These are phyloP conservation scores for Amaranthus hypochondriacus DNA, from an alignment of 148 eudicot species.

Conservation along the genomic window DNA sequence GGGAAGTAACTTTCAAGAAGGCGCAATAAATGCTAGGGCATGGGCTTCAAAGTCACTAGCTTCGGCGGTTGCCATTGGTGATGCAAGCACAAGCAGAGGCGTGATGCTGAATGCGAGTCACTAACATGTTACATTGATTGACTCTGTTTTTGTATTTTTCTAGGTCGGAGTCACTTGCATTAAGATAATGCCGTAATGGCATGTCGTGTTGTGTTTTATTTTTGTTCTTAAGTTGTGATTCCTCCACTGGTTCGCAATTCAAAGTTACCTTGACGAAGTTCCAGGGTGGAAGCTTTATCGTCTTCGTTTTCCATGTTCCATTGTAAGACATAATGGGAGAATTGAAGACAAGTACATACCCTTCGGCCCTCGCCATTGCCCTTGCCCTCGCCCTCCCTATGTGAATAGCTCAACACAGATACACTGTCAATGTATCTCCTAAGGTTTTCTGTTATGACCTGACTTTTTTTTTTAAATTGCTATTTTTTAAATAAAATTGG, in stretches of 20 bases:
- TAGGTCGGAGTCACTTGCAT: too few relatives aligned
- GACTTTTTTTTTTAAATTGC: neutral
- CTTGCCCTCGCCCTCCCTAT: slow-evolving; percentile 8
- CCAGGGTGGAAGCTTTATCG: slow-evolving; percentile 12
- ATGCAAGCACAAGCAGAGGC: slow-evolving; percentile 57
- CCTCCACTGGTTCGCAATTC: slow-evolving; percentile 9
- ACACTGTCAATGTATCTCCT: slow-evolving; percentile 19
- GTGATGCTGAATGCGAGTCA: slow-evolving; percentile 31
- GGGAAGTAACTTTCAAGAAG: slow-evolving; percentile 77
- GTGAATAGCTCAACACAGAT: slow-evolving; percentile 32
- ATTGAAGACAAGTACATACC: slow-evolving; percentile 19
- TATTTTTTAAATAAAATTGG: slow-evolving; percentile 3
- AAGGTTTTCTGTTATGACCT: slow-evolving; percentile 2
- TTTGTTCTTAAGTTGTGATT: neutral
- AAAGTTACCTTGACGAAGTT: slow-evolving; percentile 10
- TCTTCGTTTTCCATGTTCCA: slow-evolving; percentile 23
- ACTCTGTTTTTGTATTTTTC: too few relatives aligned
- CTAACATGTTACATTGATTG: slow-evolving; percentile 1
- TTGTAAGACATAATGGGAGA: slow-evolving; percentile 17
- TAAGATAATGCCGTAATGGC: neutral
- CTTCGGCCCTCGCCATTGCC: too few relatives aligned
- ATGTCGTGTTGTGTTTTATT: neutral
- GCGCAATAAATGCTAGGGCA: slow-evolving; percentile 75
- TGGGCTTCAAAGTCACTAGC: slow-evolving; percentile 96
- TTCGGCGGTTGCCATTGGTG: slow-evolving; percentile 74